Percentiles rank a stretch among this genome's conserved stretches.
Conservation (phyloP, 2,329 filamentous ascomycete species). For the Colletotrichum sp. region DNA sequence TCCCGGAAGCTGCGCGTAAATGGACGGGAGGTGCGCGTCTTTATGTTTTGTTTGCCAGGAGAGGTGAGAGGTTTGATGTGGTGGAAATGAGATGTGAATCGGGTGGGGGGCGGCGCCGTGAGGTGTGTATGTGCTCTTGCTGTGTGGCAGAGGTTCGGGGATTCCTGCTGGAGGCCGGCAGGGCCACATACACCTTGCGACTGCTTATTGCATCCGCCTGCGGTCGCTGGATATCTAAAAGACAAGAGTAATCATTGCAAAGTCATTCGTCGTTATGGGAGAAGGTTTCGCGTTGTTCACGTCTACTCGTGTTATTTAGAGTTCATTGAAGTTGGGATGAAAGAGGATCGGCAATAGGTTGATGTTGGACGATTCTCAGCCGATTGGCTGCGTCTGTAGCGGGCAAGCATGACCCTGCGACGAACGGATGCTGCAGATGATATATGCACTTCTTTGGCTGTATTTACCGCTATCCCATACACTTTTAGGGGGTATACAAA, state of each 20-base stretch:
- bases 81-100: neutral
- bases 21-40: neutral
- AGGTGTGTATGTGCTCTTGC: neutral
- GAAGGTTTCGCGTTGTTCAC: neutral
- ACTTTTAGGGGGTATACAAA: slow-evolving; percentile 19
- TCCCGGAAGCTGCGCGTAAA: neutral
- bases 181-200: neutral
- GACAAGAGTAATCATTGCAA: neutral
- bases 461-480: neutral
- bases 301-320: neutral
- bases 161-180: neutral
- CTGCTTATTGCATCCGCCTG: neutral
- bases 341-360: neutral
- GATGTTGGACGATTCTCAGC: neutral
- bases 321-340: neutral
- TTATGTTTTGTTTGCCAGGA: neutral
- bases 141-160: neutral
- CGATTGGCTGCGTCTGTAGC: neutral
- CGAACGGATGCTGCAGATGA: neutral
- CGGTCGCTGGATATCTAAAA: neutral
- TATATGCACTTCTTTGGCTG: neutral
- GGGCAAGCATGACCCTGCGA: neutral
- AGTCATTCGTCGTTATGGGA: neutral
- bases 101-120: neutral
- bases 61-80: neutral